A percentile compares a stretch with the other conserved stretches of the same genome.
These are phyloP conservation scores for Pelargonium australe DNA, from an alignment of 441 rosid genomes.

Conservation along the genomic window DNA sequence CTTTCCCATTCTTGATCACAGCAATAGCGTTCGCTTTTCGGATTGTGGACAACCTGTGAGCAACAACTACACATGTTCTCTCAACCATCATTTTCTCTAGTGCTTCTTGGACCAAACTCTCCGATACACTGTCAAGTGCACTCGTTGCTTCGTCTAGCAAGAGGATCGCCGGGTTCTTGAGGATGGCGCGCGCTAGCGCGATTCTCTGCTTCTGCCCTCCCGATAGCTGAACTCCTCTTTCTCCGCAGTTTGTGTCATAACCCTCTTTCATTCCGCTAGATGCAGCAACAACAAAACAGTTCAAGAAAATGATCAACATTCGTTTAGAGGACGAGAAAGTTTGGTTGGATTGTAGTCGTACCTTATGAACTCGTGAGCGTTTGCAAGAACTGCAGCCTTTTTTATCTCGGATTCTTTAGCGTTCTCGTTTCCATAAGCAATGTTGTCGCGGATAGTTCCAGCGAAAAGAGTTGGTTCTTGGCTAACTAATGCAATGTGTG, in stretches of 20 bases:
- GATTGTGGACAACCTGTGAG: constrained; percentile 52
- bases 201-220: constrained; percentile 68
- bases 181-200: constrained; percentile 53
- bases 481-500: constrained; percentile 54
- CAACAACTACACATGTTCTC: constrained; percentile 46
- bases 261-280: constrained; percentile 63
- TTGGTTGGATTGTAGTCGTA: constrained; percentile 11
- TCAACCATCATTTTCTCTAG: constrained; percentile 53
- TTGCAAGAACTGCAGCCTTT: constrained; percentile 48
- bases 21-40: constrained; percentile 46
- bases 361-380: constrained; percentile 63
- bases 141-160: constrained; percentile 62
- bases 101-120: constrained; percentile 49
- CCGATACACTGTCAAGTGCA: constrained; percentile 63
- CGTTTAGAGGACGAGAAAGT: too few relatives aligned
- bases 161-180: constrained; percentile 48
- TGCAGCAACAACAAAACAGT: background rate
- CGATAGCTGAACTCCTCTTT: constrained; percentile 58
- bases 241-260: constrained; percentile 50
- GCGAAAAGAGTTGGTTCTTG: constrained; percentile 64
- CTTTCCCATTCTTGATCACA: constrained; percentile 50
- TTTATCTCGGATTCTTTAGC: constrained; percentile 43
- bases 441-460: constrained; percentile 52
- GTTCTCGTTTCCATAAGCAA: constrained; percentile 41
- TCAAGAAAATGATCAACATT: background rate